These are phyloP conservation scores for Ilex paraguariensis DNA, from an alignment of 305 asterid species.

Conservation along the genomic window DNA sequence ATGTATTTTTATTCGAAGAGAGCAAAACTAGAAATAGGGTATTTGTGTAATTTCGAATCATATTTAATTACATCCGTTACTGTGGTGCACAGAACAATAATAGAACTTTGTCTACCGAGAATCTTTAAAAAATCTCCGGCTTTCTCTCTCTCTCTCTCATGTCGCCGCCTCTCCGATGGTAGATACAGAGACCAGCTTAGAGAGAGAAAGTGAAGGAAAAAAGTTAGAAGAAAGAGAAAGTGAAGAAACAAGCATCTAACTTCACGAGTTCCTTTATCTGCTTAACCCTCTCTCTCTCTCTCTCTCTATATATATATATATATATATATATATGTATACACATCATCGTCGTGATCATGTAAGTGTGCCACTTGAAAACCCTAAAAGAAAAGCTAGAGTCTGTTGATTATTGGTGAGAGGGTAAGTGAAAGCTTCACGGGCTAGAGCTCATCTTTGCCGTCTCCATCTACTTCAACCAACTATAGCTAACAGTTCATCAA, in stretches of 20 bases:
- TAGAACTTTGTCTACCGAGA: too few species aligned
- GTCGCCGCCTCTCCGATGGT: too few species aligned
- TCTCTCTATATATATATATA: neutral
- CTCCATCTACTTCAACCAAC: conserved; percentile 15
- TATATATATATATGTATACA: neutral
- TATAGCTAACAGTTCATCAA: neutral
- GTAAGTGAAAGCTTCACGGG: conserved; percentile 68
- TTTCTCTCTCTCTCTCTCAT: neutral
- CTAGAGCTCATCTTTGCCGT: conserved; percentile 18
- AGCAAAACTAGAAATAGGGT: too few species aligned
- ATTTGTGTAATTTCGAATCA: too few species aligned
- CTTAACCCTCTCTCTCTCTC: conserved; percentile 6
- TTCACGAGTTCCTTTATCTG: conserved; percentile 46
- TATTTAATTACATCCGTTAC: too few species aligned
- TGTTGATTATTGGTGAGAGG: conserved; percentile 4
- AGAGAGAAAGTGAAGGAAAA: conserved; percentile 10
- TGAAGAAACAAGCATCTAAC: conserved; percentile 34
- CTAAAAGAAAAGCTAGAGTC: conserved; percentile 18
- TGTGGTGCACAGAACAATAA: too few species aligned
- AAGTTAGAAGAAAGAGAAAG: conserved; percentile 22
- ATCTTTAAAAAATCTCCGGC: too few species aligned
- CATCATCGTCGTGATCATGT: conserved; percentile 4
- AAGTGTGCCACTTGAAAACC: conserved; percentile 28
- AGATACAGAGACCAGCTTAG: neutral
- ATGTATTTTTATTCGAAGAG: too few species aligned